Evolutionary conservation across 1,284 basidiomycete genomes (phyloP), one percentile per base, ranked within the genome.

Genomic region (Thelephora terrestris): DNA sequence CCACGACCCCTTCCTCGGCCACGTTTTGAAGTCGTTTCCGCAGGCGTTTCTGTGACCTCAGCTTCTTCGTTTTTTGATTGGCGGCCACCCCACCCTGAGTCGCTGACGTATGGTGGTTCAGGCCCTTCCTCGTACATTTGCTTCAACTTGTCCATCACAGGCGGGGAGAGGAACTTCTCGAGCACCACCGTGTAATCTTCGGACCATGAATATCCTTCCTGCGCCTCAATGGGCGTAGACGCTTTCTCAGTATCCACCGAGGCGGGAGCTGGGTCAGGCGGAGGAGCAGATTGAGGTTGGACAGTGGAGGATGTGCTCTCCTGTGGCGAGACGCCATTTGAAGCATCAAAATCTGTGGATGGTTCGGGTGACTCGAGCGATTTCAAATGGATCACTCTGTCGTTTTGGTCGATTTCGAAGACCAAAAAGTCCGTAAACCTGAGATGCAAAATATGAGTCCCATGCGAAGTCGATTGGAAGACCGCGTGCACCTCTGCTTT

Each of bases 341-440:
- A n/a, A 21, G 40, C 44, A 43, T 45, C 47, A 17, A 5, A 12
- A 3, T 65, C 69, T 34, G 55, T 67, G 5, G 72, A 61, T 48
- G 79, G 69, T 61, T 75, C 70, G 5, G 91, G 86, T 63, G 79
- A 80, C 40, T 68, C 76, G 37, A 96, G 74, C 43, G 81, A 79
- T 58, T 85, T 85, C 35, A 96, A 62, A 59, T 88, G 85, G 7
- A 93, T 69, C 4, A 90, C 82, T 51, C 87, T 78, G 37, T 83
- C 76, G 53, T 88, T 81, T 49, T 82, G 73, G 56, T 89, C 81
- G 39, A 97, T 83, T 67, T 97, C 93, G 60, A 78, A 86, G 23
- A 97, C 93, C 54, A 96, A 61, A 62, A 97, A 97, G 66, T 97
- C 93, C 35, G 92, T 93, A 63, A 96, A 96, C 58, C 93, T 95